phyloP scores from a whole-genome alignment of 176 grass and related monocot species.

The Ensete glaucum region DNA sequence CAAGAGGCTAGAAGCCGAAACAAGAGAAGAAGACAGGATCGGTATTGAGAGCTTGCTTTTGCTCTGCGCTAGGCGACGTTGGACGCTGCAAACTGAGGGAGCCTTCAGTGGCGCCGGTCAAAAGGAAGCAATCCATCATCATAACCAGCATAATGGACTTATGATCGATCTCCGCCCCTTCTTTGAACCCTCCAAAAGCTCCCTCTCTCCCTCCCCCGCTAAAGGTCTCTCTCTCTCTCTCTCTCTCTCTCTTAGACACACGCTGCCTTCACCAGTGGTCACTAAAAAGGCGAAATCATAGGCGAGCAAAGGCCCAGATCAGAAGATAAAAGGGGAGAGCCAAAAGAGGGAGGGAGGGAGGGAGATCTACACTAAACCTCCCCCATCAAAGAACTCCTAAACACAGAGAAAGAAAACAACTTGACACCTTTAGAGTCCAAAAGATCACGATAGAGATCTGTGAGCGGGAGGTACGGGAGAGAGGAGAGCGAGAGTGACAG shows the following conservation, averaged over 20 bases:
- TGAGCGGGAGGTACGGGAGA: too few relatives aligned
- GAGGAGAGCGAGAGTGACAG: too few relatives aligned
- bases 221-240: background rate
- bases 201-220: background rate
- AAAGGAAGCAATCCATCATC: conserved; percentile 15
- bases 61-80: conserved; percentile 29
- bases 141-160: conserved; percentile 16
- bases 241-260: background rate
- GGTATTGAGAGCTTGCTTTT: conserved; percentile 42
- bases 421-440: too few relatives aligned
- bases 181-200: background rate
- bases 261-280: background rate
- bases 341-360: background rate
- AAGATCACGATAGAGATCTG: too few relatives aligned
- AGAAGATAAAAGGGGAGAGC: conserved; percentile 1
- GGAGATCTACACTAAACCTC: too few relatives aligned
- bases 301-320: conserved; percentile 5
- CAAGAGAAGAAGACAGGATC: background rate
- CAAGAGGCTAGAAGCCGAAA: background rate
- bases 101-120: conserved; percentile 14
- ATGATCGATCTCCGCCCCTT: conserved; percentile 1
- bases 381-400: too few relatives aligned
- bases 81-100: conserved; percentile 3
- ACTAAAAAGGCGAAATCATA: conserved; percentile 6
- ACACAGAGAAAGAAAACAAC: too few relatives aligned